A percentile compares a stretch with the other conserved stretches of the same genome.
Evolutionary conservation across 2,329 filamentous ascomycete species (phyloP).

Genomic region (Pseudogymnoascus sp.): DNA sequence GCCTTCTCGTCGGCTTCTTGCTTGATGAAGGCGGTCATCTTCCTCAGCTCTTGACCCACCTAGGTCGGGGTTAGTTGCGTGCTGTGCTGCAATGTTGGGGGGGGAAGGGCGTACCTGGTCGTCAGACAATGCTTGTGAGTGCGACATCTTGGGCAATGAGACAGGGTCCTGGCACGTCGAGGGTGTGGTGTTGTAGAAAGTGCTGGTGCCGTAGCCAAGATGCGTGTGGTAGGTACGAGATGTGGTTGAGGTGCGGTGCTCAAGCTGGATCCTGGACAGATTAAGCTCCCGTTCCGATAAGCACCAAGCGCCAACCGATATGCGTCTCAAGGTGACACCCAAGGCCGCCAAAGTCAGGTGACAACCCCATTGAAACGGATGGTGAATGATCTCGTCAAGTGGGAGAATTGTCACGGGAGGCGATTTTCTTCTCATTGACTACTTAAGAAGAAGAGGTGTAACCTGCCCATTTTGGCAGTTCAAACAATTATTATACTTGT

Average conservation of each 20-base stretch:
- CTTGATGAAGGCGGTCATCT: conserved; percentile 99
- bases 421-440: not conserved
- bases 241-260: not conserved
- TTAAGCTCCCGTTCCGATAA: conserved; percentile 11
- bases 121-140: conserved; percentile 91
- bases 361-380: not conserved
- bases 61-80: conserved; percentile 33
- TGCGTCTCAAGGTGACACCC: conserved; percentile 6
- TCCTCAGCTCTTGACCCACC: conserved; percentile 97
- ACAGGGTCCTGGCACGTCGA: conserved; percentile 12
- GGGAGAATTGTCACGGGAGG: not conserved
- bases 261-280: conserved; percentile 8
- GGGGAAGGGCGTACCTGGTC: conserved; percentile 64
- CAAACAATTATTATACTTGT: not conserved
- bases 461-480: not conserved
- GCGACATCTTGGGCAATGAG: conserved; percentile 65
- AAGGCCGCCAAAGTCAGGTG: not conserved
- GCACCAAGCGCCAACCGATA: conserved; percentile 9
- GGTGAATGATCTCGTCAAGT: conserved; percentile 3
- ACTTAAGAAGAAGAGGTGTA: not conserved
- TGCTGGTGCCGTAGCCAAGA: conserved; percentile 7
- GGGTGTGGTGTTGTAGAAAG: not conserved
- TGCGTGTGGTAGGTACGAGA: conserved; percentile 3
- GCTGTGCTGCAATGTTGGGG: conserved; percentile 10
- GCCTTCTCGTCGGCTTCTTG: conserved; percentile 97